Base-by-base conservation (phyloP, 805 yeast species). In the Zygosaccharomyces gambellarensis region DNA sequence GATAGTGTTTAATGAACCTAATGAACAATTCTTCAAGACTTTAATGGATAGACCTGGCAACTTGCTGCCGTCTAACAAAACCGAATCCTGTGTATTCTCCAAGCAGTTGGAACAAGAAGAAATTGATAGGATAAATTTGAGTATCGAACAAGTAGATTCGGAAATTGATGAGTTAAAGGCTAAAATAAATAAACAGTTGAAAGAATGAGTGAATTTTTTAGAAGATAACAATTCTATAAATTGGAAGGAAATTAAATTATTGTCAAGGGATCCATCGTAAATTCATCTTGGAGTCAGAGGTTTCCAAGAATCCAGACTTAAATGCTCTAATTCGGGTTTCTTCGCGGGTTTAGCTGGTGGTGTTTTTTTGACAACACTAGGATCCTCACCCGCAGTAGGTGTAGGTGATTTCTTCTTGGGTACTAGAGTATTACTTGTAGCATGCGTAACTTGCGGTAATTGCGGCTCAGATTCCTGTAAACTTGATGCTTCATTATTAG, bases 1-100 rank as follows among this genome's bases (percentile, higher is more conserved):
- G 64, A 71, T 94, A 17, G 96, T 94, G 2, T 94, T 94, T 63
- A 88, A 86, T 64, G 99, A 94, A 67, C 99, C 99, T 2, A 90
- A 97, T 5, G 98, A 94, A 58, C 78, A 78, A 19, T 80, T 90
- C 68, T 92, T 94, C 70, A 88, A 85, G 56, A 71, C 82, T 4
- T 74, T 92, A 60, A 87, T 96, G 5, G 66, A 74, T 34, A 76
- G 78, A 51, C 92, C 95, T 4, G 73, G 82, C 42, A 75, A 85
- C 60, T 54, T 76, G 58, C 55, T 80, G 63, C 75, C 69, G 3
- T 59, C 80, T 3, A 68, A 66, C 31, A 76, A 73, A 47, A 60
- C 71, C 0, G 63, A 62, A 3, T 62, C 60, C 4, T 62, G 67
- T 32, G 71, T 74, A 5, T 78, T 76, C 53, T 69, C 75, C 7